Evolutionary conservation across 257 asterid genomes (phyloP), one percentile per base, ranked within the genome.

Genomic region (Nicotiana tabacum): DNA sequence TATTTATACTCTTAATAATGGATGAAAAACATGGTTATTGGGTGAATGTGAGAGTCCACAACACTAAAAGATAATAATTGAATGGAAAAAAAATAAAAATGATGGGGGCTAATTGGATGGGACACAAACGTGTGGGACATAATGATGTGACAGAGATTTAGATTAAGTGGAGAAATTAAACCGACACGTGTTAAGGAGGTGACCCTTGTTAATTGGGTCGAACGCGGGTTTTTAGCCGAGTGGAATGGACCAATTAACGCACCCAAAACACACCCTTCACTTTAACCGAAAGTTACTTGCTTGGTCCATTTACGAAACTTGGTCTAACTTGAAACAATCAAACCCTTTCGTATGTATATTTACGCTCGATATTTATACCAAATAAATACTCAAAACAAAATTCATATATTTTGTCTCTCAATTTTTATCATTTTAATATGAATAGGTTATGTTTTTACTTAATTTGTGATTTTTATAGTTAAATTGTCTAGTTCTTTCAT

Each of bases 41-140:
- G 58, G 64, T 76, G 43, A 76, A 76, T 51, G 80, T 60, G 30
- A 17, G 79, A 82, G 85, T 43, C 79, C 58, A 58, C 65, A 48
- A 70, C 29, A 24, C 0, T 4, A 37, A 27, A 51, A 66, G 13
- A 24, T 69, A 77, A 39, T 29, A 77, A 39, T 29, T 24, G 67
- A 24, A 81, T 43, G 78, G 5, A 66, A 7, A 58, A 8, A 69
- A 4, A 15, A 61, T n/a, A 35, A 62, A 15, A 17, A 46, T 1
- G 58, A 56, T 29, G n/a, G 4, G 68, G 87, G 78, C 17, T 72
- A 60, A 58, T 53, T 39, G 78, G 48, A 33, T 55, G 83, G 82
- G 80, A 74, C 77, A 65, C 74, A 89, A 89, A 88, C 96, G 97
- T 85, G 97, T 94, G 92, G 94, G 92, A 80, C 91, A 85, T 4